These are phyloP conservation scores for Coemansia sp. DNA, from an alignment of 192 early-diverging fungal species.

Conservation along the genomic window DNA sequence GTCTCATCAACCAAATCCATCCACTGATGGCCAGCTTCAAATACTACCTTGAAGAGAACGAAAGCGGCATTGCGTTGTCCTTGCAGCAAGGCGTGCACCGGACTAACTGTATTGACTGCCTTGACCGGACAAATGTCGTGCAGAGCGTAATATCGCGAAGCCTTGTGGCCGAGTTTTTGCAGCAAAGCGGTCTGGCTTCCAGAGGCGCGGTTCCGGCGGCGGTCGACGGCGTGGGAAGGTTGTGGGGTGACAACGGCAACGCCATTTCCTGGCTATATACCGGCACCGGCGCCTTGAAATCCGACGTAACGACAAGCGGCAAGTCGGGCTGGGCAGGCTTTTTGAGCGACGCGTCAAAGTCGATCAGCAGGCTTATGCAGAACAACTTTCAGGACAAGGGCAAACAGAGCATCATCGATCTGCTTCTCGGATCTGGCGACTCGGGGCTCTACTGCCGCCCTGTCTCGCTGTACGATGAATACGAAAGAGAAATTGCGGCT, in stretches of 20 bases:
- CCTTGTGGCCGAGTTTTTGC: conserved; percentile 52
- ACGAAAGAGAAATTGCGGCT: conserved; percentile 26
- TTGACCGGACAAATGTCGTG: conserved; percentile 88
- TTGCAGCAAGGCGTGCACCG: conserved; percentile 83
- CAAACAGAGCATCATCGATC: conserved; percentile 90
- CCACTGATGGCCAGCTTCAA: conserved; percentile 59
- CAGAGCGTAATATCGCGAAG: conserved; percentile 72
- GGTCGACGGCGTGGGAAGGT: conserved; percentile 56
- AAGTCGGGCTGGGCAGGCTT: conserved; percentile 70
- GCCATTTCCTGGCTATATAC: conserved; percentile 89
- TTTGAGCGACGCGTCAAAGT: conserved; percentile 90
- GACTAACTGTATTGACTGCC: conserved; percentile 90
- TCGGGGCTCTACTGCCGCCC: conserved; percentile 38
- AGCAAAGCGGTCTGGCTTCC: conserved; percentile 19
- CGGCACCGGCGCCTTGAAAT: conserved; percentile 94
- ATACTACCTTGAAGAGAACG: conserved; percentile 69
- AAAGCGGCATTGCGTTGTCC: conserved; percentile 57
- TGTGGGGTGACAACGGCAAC: conserved; percentile 92
- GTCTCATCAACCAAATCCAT: conserved; percentile 59
- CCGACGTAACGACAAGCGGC: conserved; percentile 83
- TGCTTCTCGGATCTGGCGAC: conserved; percentile 66
- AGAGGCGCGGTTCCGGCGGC: conserved; percentile 16
- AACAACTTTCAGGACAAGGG: conserved; percentile 95
- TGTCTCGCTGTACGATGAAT: conserved; percentile 43
- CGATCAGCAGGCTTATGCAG: conserved; percentile 89